Base-by-base conservation (phyloP, 129 eudicot genomes). In the Artemisia argyi region DNA sequence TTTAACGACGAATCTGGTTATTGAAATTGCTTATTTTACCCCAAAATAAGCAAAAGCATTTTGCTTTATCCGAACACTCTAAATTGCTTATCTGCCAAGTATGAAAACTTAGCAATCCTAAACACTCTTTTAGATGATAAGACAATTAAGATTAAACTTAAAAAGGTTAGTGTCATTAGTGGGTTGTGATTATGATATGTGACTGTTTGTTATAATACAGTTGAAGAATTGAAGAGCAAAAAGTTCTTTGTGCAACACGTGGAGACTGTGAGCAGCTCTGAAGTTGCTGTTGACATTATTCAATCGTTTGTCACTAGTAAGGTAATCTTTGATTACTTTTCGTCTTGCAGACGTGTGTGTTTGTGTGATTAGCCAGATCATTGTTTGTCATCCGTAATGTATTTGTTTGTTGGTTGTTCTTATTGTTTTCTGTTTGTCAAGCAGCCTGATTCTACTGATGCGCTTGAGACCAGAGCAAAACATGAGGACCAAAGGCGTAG, bases 201-300 rank as follows among this genome's bases (percentile, higher is more conserved):
- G 10, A 24, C n/a, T n/a, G 66, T 55, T 68, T 82, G 55, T 62
- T 30, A 18, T 53, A n/a, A 19, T 79, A 59, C 78, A 85, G 95
- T 70, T 58, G 86, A 82, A 80, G 96, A 85, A 69, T 68, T 77
- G 75, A 89, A 79, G 85, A 61, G 72, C 52, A 87, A 78, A 61
- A 90, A 83, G 83, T 63, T 94, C 48, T 73, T 94, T 61, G 93
- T 94, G 57, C 96, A 76, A 56, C 98, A 90, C 79, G 90, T 94
- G 69, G 93, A 94, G 74, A 94, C 98, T 16, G 81, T 87, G 60
- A 68, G 72, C 76, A 77, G 74, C 77, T 82, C 86, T 28, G 83
- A 87, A 67, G 89, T 77, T 32, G 81, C 85, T 62, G 54, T 74
- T 59, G 88, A 87, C 76, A 63, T 86, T 56, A 73, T 94, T 80